Percentiles rank a stretch among this genome's conserved stretches.
These are phyloP conservation scores for Leccinellum albellum DNA, from an alignment of 768 basidiomycete species.

Conservation along the genomic window DNA sequence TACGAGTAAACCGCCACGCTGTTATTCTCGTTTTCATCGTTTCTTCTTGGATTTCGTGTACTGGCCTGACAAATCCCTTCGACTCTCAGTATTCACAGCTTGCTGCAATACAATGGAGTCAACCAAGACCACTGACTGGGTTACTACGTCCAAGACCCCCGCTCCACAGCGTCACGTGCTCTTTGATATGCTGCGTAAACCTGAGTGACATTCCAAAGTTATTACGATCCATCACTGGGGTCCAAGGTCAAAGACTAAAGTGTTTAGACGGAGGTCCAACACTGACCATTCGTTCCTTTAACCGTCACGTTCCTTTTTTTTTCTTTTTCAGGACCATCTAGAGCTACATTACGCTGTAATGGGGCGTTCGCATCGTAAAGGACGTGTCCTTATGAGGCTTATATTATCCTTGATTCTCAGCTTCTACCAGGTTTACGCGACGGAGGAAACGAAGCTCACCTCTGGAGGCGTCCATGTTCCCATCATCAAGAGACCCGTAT, in stretches of 20 bases:
- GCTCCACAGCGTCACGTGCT: slow-evolving; percentile 10
- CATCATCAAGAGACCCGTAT: slow-evolving; percentile 7
- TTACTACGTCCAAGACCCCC: neutral
- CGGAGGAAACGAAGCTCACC: slow-evolving; percentile 2
- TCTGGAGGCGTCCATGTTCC: slow-evolving; percentile 26
- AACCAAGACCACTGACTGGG: neutral
- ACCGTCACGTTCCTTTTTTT: neutral
- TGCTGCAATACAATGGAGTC: neutral
- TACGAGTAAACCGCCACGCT: slow-evolving; percentile 14
- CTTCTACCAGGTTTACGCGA: neutral
- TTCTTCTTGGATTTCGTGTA: slow-evolving; percentile 9
- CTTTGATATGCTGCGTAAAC: neutral
- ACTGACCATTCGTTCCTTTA: neutral
- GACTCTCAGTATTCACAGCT: neutral
- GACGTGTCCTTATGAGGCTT: slow-evolving; percentile 6
- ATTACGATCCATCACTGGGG: neutral
- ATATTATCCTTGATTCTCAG: neutral
- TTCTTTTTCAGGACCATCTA: neutral
- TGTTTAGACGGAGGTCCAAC: neutral
- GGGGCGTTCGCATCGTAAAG: slow-evolving; percentile 2
- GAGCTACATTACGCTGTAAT: slow-evolving; percentile 6
- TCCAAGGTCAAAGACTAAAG: neutral
- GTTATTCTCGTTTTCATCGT: neutral
- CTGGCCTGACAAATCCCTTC: neutral
- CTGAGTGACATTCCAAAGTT: slow-evolving; percentile 1